A percentile compares a stretch with the other conserved stretches of the same genome.
phyloP scores from a whole-genome alignment of 1,139 yeast genomes.

The Meyerozyma athensensis region DNA sequence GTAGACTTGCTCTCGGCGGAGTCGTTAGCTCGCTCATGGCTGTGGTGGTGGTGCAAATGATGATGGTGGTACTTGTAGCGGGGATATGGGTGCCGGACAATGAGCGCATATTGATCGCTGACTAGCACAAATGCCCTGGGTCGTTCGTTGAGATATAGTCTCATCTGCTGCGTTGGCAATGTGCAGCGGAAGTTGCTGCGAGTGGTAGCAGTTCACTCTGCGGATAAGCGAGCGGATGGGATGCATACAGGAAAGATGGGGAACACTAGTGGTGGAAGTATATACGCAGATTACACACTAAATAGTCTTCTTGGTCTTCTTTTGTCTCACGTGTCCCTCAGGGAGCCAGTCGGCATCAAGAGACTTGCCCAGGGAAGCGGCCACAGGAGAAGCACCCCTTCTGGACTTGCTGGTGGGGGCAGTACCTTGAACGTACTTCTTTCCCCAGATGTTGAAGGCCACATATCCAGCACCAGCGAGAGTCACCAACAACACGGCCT shows the following conservation, averaged over 20 bases:
- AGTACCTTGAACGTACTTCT: constrained; percentile 34
- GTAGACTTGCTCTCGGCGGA: constrained; percentile 11
- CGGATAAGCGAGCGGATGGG: background rate
- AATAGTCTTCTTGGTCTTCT: constrained; percentile 26
- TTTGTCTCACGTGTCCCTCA: constrained; percentile 27
- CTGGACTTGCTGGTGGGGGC: constrained; percentile 30
- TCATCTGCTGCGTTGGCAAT: constrained; percentile 27
- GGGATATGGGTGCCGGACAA: constrained; percentile 45
- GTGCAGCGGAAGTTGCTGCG: background rate
- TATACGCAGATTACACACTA: constrained; percentile 7
- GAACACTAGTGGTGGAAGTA: background rate
- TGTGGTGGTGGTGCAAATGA: constrained; percentile 28
- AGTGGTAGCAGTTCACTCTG: too few relatives aligned
- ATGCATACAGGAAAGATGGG: background rate
- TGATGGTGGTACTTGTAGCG: constrained; percentile 24
- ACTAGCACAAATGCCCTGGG: constrained; percentile 56
- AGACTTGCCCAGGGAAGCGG: constrained; percentile 15
- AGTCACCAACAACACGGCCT: constrained; percentile 47
- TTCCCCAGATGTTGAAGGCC: constrained; percentile 41
- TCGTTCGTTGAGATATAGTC: constrained; percentile 43
- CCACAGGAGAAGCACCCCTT: constrained; percentile 18
- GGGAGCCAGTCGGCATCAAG: constrained; percentile 33
- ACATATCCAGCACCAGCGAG: constrained; percentile 49
- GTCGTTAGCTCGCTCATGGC: constrained; percentile 14
- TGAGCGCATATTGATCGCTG: constrained; percentile 44